Evolutionary conservation across 2,329 filamentous ascomycete species (phyloP).

Genomic region (Colletotrichum spaethianum): DNA sequence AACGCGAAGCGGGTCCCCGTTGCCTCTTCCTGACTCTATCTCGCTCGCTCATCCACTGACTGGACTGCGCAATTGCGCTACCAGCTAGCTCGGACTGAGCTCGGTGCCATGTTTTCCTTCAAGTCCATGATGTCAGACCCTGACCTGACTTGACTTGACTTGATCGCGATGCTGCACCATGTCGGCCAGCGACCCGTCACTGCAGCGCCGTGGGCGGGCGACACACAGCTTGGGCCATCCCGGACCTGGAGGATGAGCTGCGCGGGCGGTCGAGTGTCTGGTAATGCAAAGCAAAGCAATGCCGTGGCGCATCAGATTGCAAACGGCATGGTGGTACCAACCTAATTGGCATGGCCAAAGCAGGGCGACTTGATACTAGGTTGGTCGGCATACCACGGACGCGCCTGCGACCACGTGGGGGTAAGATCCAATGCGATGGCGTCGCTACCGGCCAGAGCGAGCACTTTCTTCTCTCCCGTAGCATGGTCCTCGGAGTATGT

Average conservation of each 20-base stretch:
- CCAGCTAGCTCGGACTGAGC: slow-evolving; percentile 28
- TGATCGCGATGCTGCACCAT: neutral
- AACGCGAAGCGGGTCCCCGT: slow-evolving; percentile 23
- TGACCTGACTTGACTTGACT: neutral
- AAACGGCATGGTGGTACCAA: neutral
- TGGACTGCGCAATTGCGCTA: neutral
- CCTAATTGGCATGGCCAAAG: neutral
- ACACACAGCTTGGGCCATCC: neutral
- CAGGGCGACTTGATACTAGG: neutral
- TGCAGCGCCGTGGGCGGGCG: neutral
- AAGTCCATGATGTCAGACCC: slow-evolving; percentile 37
- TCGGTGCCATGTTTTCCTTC: slow-evolving; percentile 23
- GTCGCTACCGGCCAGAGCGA: slow-evolving; percentile 5
- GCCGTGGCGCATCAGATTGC: neutral
- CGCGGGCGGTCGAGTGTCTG: slow-evolving; percentile 2
- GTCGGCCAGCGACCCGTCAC: neutral
- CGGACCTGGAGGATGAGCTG: neutral
- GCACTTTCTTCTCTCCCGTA: neutral
- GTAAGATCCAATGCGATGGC: slow-evolving; percentile 8
- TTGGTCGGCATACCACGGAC: slow-evolving; percentile 8
- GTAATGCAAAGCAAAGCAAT: slow-evolving; percentile 9
- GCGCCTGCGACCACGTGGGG: slow-evolving; percentile 35
- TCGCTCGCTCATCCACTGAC: neutral
- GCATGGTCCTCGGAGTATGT: neutral
- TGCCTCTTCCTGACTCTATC: neutral